These are phyloP conservation scores for Conoideocrella luteorostrata DNA, from an alignment of 2,329 filamentous ascomycete species.

Conservation along the genomic window DNA sequence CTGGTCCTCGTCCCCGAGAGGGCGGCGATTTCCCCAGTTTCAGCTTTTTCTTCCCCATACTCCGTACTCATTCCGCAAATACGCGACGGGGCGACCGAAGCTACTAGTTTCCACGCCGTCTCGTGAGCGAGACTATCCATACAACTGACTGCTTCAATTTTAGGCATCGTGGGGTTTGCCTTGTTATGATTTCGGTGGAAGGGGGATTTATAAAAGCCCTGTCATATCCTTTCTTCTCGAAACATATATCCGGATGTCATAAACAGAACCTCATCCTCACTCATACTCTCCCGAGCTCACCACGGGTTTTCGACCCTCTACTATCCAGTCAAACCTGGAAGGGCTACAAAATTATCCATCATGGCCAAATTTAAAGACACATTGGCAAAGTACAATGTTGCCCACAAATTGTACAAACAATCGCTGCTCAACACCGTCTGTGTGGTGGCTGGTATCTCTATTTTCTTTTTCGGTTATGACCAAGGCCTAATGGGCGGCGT, in stretches of 20 bases:
- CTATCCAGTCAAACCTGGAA: too few relatives aligned
- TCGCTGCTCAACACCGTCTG: slow-evolving; percentile 55
- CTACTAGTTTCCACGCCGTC: not conserved
- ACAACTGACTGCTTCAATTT: not conserved
- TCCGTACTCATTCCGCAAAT: not conserved
- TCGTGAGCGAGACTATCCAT: slow-evolving; percentile 1
- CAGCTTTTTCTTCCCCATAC: not conserved
- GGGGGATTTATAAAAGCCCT: too few relatives aligned
- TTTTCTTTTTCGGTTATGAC: slow-evolving; percentile 38
- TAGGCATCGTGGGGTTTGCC: too few relatives aligned
- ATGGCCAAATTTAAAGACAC: slow-evolving; percentile 4
- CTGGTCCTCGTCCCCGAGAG: too few relatives aligned
- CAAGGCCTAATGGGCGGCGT: slow-evolving; percentile 49
- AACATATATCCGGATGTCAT: too few relatives aligned
- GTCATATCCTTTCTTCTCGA: too few relatives aligned
- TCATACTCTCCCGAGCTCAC: too few relatives aligned
- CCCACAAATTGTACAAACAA: slow-evolving; percentile 48
- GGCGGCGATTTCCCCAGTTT: too few relatives aligned
- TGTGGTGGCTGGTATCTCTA: slow-evolving; percentile 53
- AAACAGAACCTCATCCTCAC: too few relatives aligned
- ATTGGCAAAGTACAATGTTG: slow-evolving; percentile 27
- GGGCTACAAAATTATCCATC: not conserved
- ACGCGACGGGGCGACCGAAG: not conserved
- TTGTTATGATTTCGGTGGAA: too few relatives aligned
- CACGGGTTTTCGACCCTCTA: too few relatives aligned